Base-by-base conservation (phyloP, 2,329 filamentous ascomycete species). In the Botrytis byssoidea region DNA sequence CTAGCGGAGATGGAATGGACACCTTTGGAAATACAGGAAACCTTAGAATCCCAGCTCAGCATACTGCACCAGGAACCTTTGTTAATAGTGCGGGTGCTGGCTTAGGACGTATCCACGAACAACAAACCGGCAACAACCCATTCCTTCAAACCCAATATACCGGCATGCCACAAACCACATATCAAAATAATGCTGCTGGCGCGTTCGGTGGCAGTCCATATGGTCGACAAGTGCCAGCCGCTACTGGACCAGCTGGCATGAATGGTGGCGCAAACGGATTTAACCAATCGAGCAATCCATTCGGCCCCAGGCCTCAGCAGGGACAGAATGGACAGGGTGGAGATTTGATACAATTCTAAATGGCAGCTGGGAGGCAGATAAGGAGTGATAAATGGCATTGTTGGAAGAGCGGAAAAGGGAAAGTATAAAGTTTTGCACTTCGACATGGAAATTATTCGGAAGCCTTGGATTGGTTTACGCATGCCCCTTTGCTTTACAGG, bases 11-110 rank as follows among this genome's bases (percentile, higher is more conserved):
- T 73, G 96, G 96, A 37, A 93, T 97, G 86, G 96, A 99, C 81
- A 99, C 96, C 0, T 99, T 97, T 82, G 96, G 96, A 77, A 99
- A 99, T 82, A 93, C 93, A n/a, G 96, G 96, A 77, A 93, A 98
- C 77, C 87, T 97, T 65, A 94, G 96, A 83, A 97, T 99, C 76
- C 96, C 96, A 1, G 91, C 96, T 3, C 96, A 99, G 82, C 96
- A 99, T 83, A 99, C 96, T 0, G 94, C 96, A 1, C 96, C 96
- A 0, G 96, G 95, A 40, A 97, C 93, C 0, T 99, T 98, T 82
- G 92, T 99, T 84, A 99, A 99, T 84, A 97, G 93, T 74, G 94
- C 96, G 10, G 96, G 96, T 68, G 87, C 92, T 55, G 93, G 93
- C n/a, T 84, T 93, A 73, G 89, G 90, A 78, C 88, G 89, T 74